These are phyloP conservation scores for Fusarium solani-melongenae DNA, from an alignment of 2,329 filamentous ascomycete genomes.

Conservation along the genomic window DNA sequence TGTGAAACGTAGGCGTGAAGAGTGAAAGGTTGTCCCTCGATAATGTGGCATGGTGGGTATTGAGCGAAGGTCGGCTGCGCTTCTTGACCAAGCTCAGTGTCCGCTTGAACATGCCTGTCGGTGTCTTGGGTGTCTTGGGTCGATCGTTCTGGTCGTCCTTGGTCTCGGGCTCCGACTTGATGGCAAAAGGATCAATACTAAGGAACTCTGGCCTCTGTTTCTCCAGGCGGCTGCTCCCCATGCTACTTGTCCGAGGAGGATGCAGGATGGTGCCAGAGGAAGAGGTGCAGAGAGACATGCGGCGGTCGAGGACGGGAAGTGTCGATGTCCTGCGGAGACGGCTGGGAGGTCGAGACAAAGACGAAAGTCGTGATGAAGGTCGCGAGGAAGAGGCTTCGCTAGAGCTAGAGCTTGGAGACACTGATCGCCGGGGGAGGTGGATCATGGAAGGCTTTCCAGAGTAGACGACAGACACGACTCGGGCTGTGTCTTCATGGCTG, in stretches of 20 bases:
- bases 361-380: conserved; percentile 23
- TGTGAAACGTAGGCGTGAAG: conserved; percentile 40
- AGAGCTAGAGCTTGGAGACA: conserved; percentile 51
- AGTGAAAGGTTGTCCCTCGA: conserved; percentile 49
- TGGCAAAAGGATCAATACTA: conserved; percentile 64
- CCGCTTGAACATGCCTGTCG: conserved; percentile 62
- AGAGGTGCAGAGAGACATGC: conserved; percentile 49
- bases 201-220: conserved; percentile 61
- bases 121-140: conserved; percentile 53
- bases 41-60: conserved; percentile 47
- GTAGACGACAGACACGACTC: conserved; percentile 69
- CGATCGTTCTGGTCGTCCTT: conserved; percentile 45
- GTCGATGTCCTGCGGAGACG: conserved; percentile 47
- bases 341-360: conserved; percentile 33
- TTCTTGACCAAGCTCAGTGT: conserved; percentile 66
- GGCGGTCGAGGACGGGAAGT: conserved; percentile 47
- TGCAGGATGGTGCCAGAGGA: conserved; percentile 49
- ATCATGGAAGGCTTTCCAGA: conserved; percentile 69
- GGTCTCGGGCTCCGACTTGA: conserved; percentile 46
- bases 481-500: conserved; percentile 67
- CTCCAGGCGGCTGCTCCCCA: conserved; percentile 49
- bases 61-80: conserved; percentile 63
- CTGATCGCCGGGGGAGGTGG: conserved; percentile 60
- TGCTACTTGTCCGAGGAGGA: conserved; percentile 57
- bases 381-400: conserved; percentile 42